Evolutionary conservation across 2,329 filamentous ascomycete genomes (phyloP), one percentile per base, ranked within the genome.

Genomic region (Acarospora socialis): DNA sequence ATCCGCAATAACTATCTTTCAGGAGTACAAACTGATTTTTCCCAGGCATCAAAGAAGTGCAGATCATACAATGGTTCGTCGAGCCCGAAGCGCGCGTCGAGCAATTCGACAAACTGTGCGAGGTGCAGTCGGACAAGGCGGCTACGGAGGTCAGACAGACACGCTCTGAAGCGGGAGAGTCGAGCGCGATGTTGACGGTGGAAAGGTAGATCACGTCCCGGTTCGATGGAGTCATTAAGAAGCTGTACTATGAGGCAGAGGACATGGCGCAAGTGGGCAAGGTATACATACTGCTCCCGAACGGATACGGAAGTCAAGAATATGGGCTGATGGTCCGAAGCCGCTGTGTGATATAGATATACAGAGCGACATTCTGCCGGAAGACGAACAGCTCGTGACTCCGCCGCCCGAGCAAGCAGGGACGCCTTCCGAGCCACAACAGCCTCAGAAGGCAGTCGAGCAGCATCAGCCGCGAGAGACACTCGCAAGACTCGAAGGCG

Each of bases 11-110:
- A 15, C 32, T 28, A 23, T 35, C 7, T 26, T 23, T 3, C 17
- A 32, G 28, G 43, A 33, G 43, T 24, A 9, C 10, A 6, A 34
- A 22, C 43, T 45, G 21, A 36, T 28, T 34, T n/a, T 32, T 46
- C 30, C 24, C 46, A 90, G 90, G 90, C 34, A 98, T 95, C 49
- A 86, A 90, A 52, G 90, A 98, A 61, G 93, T 90, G 51, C 90
- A 98, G 58, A 82, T 98, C 49, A 95, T 95, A 49, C 90, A 98
- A 63, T 98, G 90, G 90, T 98, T 95, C 54, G 87, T 98, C 43
- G 80, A 94, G 59, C 84, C 92, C 30, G 87, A 86, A 36, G 90
- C 90, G 21, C 77, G 81, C 36, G 86, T 98, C 46, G 86, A 98
- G 61, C 87, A 98, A 62, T 98, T 93, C 69, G 90, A 92, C 46